Conservation (phyloP, 176 grass and related monocot genomes). For the Rhipidocladum racemiflorum region DNA sequence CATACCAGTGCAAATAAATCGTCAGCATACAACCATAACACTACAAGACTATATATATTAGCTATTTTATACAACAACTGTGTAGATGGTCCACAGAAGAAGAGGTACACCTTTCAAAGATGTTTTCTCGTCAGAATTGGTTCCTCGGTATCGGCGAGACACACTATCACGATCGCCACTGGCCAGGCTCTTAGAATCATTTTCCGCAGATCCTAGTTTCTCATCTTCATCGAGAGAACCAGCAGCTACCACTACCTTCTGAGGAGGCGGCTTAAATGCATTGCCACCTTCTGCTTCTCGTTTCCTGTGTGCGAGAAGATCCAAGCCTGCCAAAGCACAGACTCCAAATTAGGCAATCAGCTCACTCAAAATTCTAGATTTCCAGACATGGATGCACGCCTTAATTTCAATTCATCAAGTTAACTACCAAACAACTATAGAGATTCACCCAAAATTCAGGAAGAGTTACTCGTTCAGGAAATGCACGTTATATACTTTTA, state of each 20-base stretch:
- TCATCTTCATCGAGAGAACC: conserved; percentile 80
- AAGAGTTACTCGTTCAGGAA: too few relatives aligned
- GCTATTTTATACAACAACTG: not conserved
- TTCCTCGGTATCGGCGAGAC: conserved; percentile 60
- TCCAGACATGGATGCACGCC: not conserved
- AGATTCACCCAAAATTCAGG: not conserved
- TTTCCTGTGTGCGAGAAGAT: conserved; percentile 68
- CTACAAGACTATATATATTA: not conserved
- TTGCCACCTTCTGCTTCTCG: conserved; percentile 38
- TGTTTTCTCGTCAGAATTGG: conserved; percentile 44
- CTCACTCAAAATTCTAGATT: not conserved
- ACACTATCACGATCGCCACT: conserved; percentile 12
- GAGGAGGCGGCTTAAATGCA: conserved; percentile 57
- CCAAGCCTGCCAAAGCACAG: conserved; percentile 58
- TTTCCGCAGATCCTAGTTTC: conserved; percentile 34
- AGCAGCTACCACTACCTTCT: conserved; percentile 35
- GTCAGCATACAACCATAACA: not conserved
- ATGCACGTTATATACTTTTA: not conserved
- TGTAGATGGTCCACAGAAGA: conserved; percentile 13
- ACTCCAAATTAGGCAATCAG: not conserved
- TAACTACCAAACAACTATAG: not conserved
- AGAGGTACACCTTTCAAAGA: conserved; percentile 37
- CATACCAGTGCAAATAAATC: conserved; percentile 16
- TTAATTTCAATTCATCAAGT: not conserved
- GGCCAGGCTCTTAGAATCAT: conserved; percentile 26